Base-by-base conservation (phyloP, 805 yeast genomes). In the Starmera quercuum region DNA sequence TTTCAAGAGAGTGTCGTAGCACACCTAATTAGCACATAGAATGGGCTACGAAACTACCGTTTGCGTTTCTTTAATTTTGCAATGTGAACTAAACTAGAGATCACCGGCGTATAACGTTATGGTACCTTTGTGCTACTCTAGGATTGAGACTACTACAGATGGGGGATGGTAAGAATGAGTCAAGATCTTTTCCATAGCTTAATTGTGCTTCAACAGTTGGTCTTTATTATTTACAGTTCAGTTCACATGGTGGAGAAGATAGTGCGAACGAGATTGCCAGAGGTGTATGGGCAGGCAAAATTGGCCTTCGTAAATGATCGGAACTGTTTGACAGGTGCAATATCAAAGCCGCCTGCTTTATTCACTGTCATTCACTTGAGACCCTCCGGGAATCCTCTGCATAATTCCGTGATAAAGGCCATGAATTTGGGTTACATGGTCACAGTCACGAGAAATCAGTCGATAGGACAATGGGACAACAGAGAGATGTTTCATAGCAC, bases 301-400 rank as follows among this genome's bases (percentile, higher is more conserved):
- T 58, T 16, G 64, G 64, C 20, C 49, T 58, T 12, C 57, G 53
- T n/a, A 45, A 64, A 29, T 42, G 59, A 46, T 41, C 59, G 37
- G 58, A 51, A 33, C 33, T 59, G 45, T 46, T 59, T 29, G 54
- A 53, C 26, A 59, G 54, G 36, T 56, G 58, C 41, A 40, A 47
- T 20, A 59, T 59, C 44, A 59, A 58, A 32, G 64, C 57, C 6
- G 58, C 64, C 24, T 59, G 62, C 61, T 59, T 59, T 31, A 50
- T 53, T 35, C 64, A 63, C 8, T 63, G 62, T 15, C 64, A 59
- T 37, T 58, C 64, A 9, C 43, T 59, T n/a, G 62, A 58, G 38
- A 59, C 64, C 1, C 59, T 59, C 37, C 64, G 64, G 4, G 59
- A 58, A 34, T 56, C 54, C 30, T 54, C 60, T 34, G 57, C 53